These are phyloP conservation scores for Effrenium voratum DNA, from an alignment of 73 alveolate genomes.

Conservation along the genomic window DNA sequence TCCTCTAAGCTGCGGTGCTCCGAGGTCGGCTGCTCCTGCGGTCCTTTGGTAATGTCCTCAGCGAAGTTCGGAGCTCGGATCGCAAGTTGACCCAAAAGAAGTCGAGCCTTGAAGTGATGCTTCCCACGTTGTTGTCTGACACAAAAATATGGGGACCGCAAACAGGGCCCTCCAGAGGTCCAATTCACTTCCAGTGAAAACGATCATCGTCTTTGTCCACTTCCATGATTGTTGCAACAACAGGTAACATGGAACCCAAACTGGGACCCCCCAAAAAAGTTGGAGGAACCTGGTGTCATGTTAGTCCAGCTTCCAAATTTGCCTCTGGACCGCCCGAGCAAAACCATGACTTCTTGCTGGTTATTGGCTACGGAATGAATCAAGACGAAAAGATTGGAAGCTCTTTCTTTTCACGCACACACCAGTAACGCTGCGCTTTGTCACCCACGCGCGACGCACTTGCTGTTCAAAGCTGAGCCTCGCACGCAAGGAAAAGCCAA, in stretches of 20 bases:
- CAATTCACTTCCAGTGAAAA: not conserved
- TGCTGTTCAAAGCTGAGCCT: not conserved
- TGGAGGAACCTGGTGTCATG: not conserved
- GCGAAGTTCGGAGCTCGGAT: not conserved
- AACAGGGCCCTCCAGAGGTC: not conserved
- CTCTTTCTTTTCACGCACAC: not conserved
- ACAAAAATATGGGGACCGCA: not conserved
- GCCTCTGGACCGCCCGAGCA: not conserved
- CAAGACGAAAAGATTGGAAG: not conserved
- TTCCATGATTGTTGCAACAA: not conserved
- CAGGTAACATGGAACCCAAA: not conserved
- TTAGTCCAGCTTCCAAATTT: not conserved
- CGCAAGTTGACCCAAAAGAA: not conserved
- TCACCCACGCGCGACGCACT: no score
- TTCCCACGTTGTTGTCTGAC: no score
- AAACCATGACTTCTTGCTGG: not conserved
- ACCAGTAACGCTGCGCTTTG: no score
- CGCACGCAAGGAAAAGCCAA: conserved; percentile 45
- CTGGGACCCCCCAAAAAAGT: no score
- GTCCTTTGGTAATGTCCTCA: conserved; percentile 77
- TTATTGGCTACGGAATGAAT: not conserved
- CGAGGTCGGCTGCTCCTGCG: conserved; percentile 37
- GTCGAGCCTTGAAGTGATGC: not conserved
- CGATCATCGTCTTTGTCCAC: not conserved
- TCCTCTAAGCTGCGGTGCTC: conserved; percentile 42